Conservation (phyloP, 2,329 filamentous ascomycete species). For the Calonectria pseudoreteaudii region DNA sequence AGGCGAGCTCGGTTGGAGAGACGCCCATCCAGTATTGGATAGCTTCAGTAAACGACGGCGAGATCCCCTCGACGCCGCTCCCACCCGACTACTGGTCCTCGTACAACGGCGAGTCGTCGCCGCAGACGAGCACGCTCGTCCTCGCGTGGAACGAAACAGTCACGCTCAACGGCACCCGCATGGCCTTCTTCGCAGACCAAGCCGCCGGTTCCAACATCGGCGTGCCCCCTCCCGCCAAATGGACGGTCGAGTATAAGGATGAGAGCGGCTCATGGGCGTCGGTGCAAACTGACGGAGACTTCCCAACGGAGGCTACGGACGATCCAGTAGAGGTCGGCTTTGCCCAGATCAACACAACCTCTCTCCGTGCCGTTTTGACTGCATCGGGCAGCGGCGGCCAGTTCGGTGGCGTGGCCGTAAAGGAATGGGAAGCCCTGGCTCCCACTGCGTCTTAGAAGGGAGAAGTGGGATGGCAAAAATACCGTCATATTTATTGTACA, state of each 20-base stretch:
- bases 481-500: neutral
- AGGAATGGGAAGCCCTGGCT: constrained; percentile 14
- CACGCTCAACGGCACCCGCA: constrained; percentile 44
- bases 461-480: neutral
- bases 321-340: constrained; percentile 5
- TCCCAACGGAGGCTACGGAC: constrained; percentile 7
- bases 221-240: constrained; percentile 41
- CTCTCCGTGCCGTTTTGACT: neutral
- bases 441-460: neutral
- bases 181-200: constrained; percentile 48
- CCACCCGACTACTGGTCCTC: constrained; percentile 54
- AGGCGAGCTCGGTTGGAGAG: constrained; percentile 35
- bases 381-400: neutral
- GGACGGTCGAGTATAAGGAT: constrained; percentile 9
- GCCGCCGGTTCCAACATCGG: constrained; percentile 44
- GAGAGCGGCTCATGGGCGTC: neutral
- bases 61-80: constrained; percentile 45
- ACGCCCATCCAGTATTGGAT: constrained; percentile 54
- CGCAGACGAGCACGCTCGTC: constrained; percentile 44
- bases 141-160: constrained; percentile 46
- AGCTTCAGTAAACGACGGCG: constrained; percentile 47
- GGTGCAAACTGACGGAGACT: neutral
- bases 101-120: constrained; percentile 47
- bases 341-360: neutral
- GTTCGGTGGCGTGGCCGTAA: constrained; percentile 4